Conservation (phyloP, 352 stramenopile species). For the Porosira glacialis region DNA sequence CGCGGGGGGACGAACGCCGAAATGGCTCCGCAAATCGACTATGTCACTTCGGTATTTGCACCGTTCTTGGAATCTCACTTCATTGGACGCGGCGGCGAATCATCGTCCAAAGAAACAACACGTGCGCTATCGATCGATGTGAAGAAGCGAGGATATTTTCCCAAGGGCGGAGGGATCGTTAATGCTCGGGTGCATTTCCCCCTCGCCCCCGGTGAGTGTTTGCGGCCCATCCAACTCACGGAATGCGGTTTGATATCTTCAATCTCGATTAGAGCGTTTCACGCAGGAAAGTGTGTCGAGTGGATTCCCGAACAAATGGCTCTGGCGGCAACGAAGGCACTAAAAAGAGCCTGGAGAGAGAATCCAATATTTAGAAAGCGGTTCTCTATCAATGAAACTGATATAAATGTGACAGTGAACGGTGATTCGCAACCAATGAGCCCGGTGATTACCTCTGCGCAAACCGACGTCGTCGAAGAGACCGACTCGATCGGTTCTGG, state of each 20-base stretch:
- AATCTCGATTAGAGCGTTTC: too few relatives aligned
- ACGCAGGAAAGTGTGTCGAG: too few relatives aligned
- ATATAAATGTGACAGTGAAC: not conserved
- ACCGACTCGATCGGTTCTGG: conserved; percentile 42
- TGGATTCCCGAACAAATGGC: too few relatives aligned
- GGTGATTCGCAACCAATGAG: too few relatives aligned
- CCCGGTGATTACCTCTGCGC: not conserved
- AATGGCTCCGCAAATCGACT: conserved; percentile 65
- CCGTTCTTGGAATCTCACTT: conserved; percentile 34
- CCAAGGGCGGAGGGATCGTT: conserved; percentile 56
- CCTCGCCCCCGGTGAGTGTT: not conserved
- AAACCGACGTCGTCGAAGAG: conserved; percentile 36
- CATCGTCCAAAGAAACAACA: not conserved
- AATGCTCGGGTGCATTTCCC: conserved; percentile 19
- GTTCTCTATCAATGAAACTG: not conserved
- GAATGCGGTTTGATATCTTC: conserved; percentile 32
- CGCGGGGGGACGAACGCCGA: conserved; percentile 58
- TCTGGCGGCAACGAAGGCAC: conserved; percentile 14
- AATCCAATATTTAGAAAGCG: conserved; percentile 13
- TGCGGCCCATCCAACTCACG: conserved; percentile 50
- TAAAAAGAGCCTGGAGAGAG: conserved; percentile 17
- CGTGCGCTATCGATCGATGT: conserved; percentile 30
- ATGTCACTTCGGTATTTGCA: conserved; percentile 58
- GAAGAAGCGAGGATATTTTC: conserved; percentile 52
- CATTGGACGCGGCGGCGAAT: not conserved